Percentiles rank a stretch among this genome's conserved stretches.
phyloP scores from a whole-genome alignment of 805 yeast genomes.

The Cyberlindnera mrakii region DNA sequence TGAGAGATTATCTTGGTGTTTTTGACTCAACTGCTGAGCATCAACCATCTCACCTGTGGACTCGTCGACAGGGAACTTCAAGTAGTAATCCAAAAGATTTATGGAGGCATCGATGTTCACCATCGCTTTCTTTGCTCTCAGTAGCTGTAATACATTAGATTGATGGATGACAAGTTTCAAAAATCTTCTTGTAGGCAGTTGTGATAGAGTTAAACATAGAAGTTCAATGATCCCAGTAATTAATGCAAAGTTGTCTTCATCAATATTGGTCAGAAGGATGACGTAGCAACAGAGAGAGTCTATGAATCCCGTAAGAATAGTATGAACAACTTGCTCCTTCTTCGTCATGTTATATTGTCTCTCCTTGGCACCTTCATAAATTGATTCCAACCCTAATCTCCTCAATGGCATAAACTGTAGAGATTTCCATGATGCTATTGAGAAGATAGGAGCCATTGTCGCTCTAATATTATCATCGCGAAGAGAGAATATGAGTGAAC shows the following conservation, averaged over 20 bases:
- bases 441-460: slow-evolving; percentile 13
- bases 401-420: slow-evolving; percentile 1
- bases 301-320: slow-evolving; percentile 2
- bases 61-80: slow-evolving; percentile 38
- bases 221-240: neutral
- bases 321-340: slow-evolving; percentile 4
- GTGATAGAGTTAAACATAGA: slow-evolving; percentile 26
- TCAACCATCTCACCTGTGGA: slow-evolving; percentile 27
- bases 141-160: slow-evolving; percentile 4
- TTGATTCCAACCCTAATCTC: neutral
- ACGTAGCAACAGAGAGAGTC: neutral
- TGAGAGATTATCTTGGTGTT: slow-evolving; percentile 8
- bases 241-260: neutral
- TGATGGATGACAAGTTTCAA: slow-evolving; percentile 27
- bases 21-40: slow-evolving; percentile 10
- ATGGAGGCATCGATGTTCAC: slow-evolving; percentile 2
- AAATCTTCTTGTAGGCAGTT: slow-evolving; percentile 35
- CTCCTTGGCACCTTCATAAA: slow-evolving; percentile 1
- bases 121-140: neutral
- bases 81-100: slow-evolving; percentile 18
- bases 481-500: slow-evolving; percentile 2
- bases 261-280: no score
- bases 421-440: slow-evolving; percentile 13
- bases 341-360: neutral
- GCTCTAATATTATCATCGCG: slow-evolving; percentile 1